Conservation (phyloP, 192 early-diverging fungal genomes). For the Backusella psychrophila region DNA sequence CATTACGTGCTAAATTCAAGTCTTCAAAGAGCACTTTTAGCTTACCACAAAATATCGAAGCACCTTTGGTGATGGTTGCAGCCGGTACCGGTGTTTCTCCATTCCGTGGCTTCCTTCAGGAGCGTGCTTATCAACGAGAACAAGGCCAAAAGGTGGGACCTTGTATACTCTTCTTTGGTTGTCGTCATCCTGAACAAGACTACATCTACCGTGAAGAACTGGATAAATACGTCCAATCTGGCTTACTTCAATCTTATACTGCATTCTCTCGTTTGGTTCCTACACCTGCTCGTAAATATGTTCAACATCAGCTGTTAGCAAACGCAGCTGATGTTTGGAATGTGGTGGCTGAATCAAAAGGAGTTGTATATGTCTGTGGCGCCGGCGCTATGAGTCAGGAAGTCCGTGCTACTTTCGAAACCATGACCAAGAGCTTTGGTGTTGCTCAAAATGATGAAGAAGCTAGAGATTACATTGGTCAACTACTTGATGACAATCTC, state of each 20-base stretch:
- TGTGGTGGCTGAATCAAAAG: background rate
- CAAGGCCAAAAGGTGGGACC: slow-evolving; percentile 6
- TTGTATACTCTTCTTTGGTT: slow-evolving; percentile 77
- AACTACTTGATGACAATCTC: slow-evolving; percentile 1
- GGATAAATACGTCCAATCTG: slow-evolving; percentile 39
- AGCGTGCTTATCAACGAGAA: slow-evolving; percentile 15
- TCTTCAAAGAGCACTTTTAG: slow-evolving; percentile 49
- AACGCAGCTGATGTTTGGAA: slow-evolving; percentile 28
- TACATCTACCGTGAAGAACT: slow-evolving; percentile 70
- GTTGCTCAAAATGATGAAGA: slow-evolving; percentile 17
- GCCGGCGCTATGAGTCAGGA: slow-evolving; percentile 28
- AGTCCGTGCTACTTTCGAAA: slow-evolving; percentile 26
- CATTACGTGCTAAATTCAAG: slow-evolving; percentile 27
- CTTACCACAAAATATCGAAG: slow-evolving; percentile 53
- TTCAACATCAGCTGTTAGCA: slow-evolving; percentile 34
- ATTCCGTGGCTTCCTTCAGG: slow-evolving; percentile 80
- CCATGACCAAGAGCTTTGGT: slow-evolving; percentile 28
- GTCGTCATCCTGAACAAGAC: slow-evolving; percentile 66
- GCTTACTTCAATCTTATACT: slow-evolving; percentile 55
- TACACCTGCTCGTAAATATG: slow-evolving; percentile 48
- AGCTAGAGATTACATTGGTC: background rate
- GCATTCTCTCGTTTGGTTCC: slow-evolving; percentile 61
- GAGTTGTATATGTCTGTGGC: slow-evolving; percentile 31
- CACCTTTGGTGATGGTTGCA: slow-evolving; percentile 83
- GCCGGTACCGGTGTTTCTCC: slow-evolving; percentile 94